These are phyloP conservation scores for Ganoderma multipileum DNA, from an alignment of 1,284 basidiomycete species.

Conservation along the genomic window DNA sequence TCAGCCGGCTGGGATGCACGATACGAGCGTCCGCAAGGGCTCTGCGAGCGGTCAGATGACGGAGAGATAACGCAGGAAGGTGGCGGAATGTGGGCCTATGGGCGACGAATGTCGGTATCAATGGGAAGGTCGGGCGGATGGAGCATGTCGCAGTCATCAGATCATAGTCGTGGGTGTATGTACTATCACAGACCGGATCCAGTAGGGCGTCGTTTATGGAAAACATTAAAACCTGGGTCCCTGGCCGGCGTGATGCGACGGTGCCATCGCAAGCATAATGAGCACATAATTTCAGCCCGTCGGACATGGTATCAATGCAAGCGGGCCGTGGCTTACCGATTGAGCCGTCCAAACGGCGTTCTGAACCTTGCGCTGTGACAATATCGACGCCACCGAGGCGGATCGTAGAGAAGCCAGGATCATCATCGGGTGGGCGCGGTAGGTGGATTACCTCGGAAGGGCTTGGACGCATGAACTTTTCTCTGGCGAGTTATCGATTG, in stretches of 20 bases:
- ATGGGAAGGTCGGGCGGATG: constrained; percentile 28
- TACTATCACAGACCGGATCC: constrained; percentile 37
- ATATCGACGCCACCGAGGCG: neutral
- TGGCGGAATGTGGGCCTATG: constrained; percentile 37
- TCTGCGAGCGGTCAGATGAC: constrained; percentile 41
- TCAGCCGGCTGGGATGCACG: constrained; percentile 15
- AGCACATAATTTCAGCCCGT: constrained; percentile 12
- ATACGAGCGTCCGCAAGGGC: constrained; percentile 20
- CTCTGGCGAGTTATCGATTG: constrained; percentile 27
- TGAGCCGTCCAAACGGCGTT: constrained; percentile 3
- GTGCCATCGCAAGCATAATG: constrained; percentile 1
- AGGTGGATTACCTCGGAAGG: constrained; percentile 13
- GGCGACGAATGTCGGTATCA: constrained; percentile 30
- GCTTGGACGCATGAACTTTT: constrained; percentile 16
- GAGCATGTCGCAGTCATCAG: constrained; percentile 37
- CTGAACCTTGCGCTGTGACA: neutral
- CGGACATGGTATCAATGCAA: neutral
- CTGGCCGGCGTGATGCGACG: constrained; percentile 30
- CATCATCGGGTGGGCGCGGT: constrained; percentile 19
- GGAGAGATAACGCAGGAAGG: constrained; percentile 37
- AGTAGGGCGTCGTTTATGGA: constrained; percentile 36
- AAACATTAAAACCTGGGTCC: constrained; percentile 37
- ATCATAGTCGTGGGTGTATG: constrained; percentile 42
- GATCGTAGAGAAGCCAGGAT: constrained; percentile 3
- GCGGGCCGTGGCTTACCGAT: constrained; percentile 19